Conservation (phyloP, 108 stramenopile genomes). For the Skeletonema menzelii region DNA sequence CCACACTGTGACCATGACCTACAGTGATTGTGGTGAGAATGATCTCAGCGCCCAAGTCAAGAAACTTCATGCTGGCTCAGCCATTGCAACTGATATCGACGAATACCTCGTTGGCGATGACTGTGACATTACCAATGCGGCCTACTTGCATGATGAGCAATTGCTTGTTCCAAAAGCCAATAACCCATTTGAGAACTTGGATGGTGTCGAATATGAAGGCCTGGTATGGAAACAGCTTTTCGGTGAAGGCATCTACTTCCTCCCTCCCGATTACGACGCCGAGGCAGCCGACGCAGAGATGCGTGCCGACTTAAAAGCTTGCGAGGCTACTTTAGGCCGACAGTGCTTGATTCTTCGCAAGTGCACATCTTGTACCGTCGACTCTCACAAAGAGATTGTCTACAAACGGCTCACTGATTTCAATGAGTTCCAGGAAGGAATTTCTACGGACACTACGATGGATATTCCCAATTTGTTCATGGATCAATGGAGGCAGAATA, state of each 20-base stretch:
- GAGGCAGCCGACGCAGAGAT: slow-evolving; percentile 12
- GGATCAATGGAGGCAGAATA: slow-evolving; percentile 30
- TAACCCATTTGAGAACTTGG: slow-evolving; percentile 1
- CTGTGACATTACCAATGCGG: slow-evolving; percentile 5
- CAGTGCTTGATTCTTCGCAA: slow-evolving; percentile 26
- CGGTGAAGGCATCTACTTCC: slow-evolving; percentile 28
- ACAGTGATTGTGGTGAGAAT: slow-evolving; percentile 3
- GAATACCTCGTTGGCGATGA: slow-evolving; percentile 23
- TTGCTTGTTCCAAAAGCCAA: slow-evolving; percentile 6
- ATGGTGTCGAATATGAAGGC: background rate
- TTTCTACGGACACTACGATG: slow-evolving; percentile 11
- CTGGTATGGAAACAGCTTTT: slow-evolving; percentile 6
- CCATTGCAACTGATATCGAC: slow-evolving; percentile 2
- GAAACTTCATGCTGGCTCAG: slow-evolving; percentile 4
- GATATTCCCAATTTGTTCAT: slow-evolving; percentile 38
- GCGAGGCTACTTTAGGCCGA: background rate
- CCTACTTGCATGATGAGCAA: slow-evolving; percentile 26
- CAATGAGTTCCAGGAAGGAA: background rate
- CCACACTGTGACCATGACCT: slow-evolving; percentile 9
- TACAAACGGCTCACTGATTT: slow-evolving; percentile 34
- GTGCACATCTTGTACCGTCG: slow-evolving; percentile 24
- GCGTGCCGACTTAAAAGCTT: slow-evolving; percentile 14
- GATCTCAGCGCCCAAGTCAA: slow-evolving; percentile 23
- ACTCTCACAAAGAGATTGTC: slow-evolving; percentile 38
- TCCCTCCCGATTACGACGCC: slow-evolving; percentile 14